phyloP scores from a whole-genome alignment of 2,329 filamentous ascomycete species.

The Fusarium drepaniforme region DNA sequence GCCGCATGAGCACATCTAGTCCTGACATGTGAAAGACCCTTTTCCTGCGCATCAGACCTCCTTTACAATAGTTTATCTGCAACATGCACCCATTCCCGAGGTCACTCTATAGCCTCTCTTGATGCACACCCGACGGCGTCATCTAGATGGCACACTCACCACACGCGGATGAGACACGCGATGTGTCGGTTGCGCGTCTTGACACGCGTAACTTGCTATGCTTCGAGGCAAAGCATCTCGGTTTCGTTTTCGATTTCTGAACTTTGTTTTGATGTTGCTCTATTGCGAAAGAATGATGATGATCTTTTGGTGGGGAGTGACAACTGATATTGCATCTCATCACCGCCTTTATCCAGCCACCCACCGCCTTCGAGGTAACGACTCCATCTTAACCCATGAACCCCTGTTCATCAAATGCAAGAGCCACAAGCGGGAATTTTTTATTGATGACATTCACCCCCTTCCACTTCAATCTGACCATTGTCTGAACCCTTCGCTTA shows the following conservation, averaged over 20 bases:
- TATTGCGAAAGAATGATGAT: not conserved
- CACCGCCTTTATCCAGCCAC: slow-evolving; percentile 30
- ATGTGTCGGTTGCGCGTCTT: slow-evolving; percentile 21
- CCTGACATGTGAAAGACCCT: slow-evolving; percentile 35
- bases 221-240: not conserved
- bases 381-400: slow-evolving; percentile 28
- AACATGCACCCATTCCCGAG: slow-evolving; percentile 9
- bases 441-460: slow-evolving; percentile 8
- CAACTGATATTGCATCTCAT: slow-evolving; percentile 3
- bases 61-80: slow-evolving; percentile 10
- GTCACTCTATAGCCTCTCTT: not conserved
- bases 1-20: slow-evolving; percentile 3
- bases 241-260: slow-evolving; percentile 7
- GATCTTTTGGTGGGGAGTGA: not conserved
- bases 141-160: slow-evolving; percentile 13
- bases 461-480: slow-evolving; percentile 17
- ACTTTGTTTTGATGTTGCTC: not conserved
- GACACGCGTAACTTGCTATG: slow-evolving; percentile 18
- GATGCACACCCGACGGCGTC: not conserved
- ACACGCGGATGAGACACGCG: slow-evolving; percentile 15
- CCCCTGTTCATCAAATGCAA: slow-evolving; percentile 29
- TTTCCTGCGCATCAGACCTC: slow-evolving; percentile 4
- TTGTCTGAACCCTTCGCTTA: slow-evolving; percentile 7
- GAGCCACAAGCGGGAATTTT: slow-evolving; percentile 10
- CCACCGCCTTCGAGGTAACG: not conserved